Conservation (phyloP, 176 grass and related monocot genomes). For the Oryza glumipatula region DNA sequence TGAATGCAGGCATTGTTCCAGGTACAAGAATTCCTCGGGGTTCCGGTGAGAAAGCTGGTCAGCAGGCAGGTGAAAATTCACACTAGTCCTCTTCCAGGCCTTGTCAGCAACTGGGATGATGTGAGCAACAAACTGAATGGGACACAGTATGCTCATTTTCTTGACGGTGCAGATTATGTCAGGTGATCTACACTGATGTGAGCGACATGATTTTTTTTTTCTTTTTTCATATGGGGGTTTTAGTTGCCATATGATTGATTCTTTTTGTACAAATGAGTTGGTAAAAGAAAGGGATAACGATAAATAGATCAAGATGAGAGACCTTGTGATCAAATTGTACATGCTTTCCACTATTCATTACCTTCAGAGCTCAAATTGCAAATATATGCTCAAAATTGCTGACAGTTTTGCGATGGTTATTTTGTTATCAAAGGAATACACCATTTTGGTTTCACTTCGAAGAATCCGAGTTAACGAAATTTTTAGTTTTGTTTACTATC, state of each 20-base stretch:
- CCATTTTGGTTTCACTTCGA: background rate
- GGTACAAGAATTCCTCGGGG: conserved; percentile 70
- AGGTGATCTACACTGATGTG: conserved; percentile 17
- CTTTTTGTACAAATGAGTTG: conserved; percentile 35
- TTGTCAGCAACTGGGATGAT: conserved; percentile 78
- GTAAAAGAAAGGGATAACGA: conserved; percentile 3
- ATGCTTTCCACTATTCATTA: background rate
- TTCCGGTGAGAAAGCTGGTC: conserved; percentile 62
- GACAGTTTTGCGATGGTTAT: background rate
- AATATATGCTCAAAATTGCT: background rate
- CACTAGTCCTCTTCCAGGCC: conserved; percentile 60
- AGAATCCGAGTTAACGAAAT: background rate
- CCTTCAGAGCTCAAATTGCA: background rate
- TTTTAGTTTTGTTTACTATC: background rate
- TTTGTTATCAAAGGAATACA: background rate
- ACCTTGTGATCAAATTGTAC: background rate
- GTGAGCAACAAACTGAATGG: conserved; percentile 68
- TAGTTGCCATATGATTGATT: conserved; percentile 27
- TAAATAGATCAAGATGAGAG: background rate
- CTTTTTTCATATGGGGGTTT: background rate
- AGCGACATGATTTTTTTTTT: background rate
- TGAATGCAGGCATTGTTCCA: conserved; percentile 59
- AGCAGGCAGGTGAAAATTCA: conserved; percentile 97
- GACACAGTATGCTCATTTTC: conserved; percentile 69
- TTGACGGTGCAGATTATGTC: conserved; percentile 64